A percentile compares a stretch with the other conserved stretches of the same genome.
phyloP scores from a whole-genome alignment of 352 stramenopile species.

The Phytophthora podocarpi region DNA sequence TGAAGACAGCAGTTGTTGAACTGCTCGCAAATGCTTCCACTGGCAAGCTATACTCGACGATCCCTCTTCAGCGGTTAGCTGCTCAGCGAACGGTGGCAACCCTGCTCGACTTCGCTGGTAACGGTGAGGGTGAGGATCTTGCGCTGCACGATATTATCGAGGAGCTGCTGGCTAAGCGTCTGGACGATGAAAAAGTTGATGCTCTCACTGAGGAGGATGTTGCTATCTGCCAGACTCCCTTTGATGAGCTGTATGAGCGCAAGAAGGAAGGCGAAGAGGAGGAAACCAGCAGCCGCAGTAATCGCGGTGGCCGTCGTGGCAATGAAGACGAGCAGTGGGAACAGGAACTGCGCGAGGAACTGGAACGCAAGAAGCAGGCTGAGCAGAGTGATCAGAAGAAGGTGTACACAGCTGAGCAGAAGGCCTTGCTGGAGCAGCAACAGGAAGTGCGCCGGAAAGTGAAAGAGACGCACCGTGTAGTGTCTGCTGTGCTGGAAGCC shows the following conservation, averaged over 20 bases:
- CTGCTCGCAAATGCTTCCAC: constrained; percentile 46
- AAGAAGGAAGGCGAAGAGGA: constrained; percentile 53
- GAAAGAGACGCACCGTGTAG: constrained; percentile 42
- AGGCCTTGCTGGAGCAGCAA: constrained; percentile 60
- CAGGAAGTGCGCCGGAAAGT: constrained; percentile 58
- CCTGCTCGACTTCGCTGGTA: constrained; percentile 81
- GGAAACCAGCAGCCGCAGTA: constrained; percentile 28
- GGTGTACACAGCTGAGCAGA: constrained; percentile 59
- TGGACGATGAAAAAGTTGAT: constrained; percentile 55
- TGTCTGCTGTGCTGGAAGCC: constrained; percentile 62
- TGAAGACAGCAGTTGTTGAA: constrained; percentile 60
- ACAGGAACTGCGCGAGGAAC: constrained; percentile 81
- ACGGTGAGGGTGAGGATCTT: constrained; percentile 77
- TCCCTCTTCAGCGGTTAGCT: constrained; percentile 53
- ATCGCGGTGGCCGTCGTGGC: constrained; percentile 50
- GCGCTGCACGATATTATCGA: constrained; percentile 76
- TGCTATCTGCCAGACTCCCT: constrained; percentile 61
- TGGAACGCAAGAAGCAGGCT: constrained; percentile 70
- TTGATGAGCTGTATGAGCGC: constrained; percentile 75
- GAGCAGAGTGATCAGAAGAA: constrained; percentile 49
- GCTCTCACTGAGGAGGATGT: constrained; percentile 67
- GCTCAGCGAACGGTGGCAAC: constrained; percentile 75
- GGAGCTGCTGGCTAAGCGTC: constrained; percentile 54
- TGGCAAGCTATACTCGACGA: constrained; percentile 64
- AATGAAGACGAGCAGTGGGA: constrained; percentile 89